These are phyloP conservation scores for Selaginella moellendorffii DNA, from an alignment of 75 land plant genomes.

Conservation along the genomic window DNA sequence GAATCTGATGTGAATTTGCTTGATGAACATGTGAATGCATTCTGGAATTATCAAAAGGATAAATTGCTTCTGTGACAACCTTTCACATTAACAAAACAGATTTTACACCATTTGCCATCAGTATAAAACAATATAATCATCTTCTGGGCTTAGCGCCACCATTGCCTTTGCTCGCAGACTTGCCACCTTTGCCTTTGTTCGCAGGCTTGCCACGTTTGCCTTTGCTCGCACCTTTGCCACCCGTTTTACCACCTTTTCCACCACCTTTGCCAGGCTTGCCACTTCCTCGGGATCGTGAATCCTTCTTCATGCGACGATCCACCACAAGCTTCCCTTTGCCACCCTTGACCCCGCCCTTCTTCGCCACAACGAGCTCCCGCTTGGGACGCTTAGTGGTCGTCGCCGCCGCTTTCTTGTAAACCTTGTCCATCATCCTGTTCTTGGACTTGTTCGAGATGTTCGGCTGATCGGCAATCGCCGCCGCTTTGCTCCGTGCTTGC, in stretches of 20 bases:
- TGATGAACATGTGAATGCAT: no score
- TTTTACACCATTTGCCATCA: no score
- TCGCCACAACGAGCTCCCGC: slow-evolving; percentile 88
- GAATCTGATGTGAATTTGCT: no score
- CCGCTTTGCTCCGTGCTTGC: slow-evolving; percentile 66
- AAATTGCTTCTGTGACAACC: no score
- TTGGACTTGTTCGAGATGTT: slow-evolving; percentile 69
- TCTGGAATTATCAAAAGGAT: no score
- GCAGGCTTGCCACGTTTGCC: background rate
- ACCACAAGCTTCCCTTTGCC: slow-evolving; percentile 53
- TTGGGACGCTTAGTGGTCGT: slow-evolving; percentile 47
- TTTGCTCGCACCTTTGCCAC: slow-evolving; percentile 23
- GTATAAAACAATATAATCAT: no score
- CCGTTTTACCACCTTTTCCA: slow-evolving; percentile 23
- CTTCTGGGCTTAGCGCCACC: no score
- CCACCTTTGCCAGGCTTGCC: slow-evolving; percentile 41
- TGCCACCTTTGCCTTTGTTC: no score
- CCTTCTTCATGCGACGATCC: slow-evolving; percentile 86
- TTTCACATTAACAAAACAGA: no score
- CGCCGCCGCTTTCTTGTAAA: slow-evolving; percentile 58
- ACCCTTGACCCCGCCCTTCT: slow-evolving; percentile 50
- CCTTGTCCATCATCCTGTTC: slow-evolving; percentile 63
- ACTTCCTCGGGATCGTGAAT: slow-evolving; percentile 38
- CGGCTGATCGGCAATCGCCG: slow-evolving; percentile 61
- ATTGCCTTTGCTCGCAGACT: no score